phyloP scores from a whole-genome alignment of 495 filamentous ascomycete genomes.

The Podospora didyma region DNA sequence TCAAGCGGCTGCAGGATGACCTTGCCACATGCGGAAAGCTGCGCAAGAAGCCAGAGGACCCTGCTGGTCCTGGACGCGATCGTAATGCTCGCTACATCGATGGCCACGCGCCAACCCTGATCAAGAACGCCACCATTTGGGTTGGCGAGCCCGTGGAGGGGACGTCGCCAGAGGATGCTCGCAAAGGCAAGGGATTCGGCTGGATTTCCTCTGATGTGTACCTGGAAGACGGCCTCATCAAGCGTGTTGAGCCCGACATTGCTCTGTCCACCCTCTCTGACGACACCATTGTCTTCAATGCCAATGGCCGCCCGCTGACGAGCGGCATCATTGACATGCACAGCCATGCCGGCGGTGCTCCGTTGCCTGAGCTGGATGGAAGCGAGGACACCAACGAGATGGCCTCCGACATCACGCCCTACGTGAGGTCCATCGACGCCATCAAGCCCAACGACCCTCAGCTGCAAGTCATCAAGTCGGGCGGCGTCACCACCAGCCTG shows the following conservation, averaged over 20 bases:
- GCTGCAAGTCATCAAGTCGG: slow-evolving; percentile 58
- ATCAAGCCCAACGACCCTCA: slow-evolving; percentile 47
- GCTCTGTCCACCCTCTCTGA: slow-evolving; percentile 24
- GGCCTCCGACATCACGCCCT: slow-evolving; percentile 51
- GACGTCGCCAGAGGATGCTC: slow-evolving; percentile 38
- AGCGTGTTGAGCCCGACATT: slow-evolving; percentile 34
- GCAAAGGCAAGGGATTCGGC: slow-evolving; percentile 39
- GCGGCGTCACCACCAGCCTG: slow-evolving; percentile 64
- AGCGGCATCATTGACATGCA: slow-evolving; percentile 67
- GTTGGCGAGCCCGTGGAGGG: slow-evolving; percentile 45
- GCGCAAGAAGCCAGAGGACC: slow-evolving; percentile 38
- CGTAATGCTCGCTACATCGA: slow-evolving; percentile 46
- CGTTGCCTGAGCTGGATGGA: slow-evolving; percentile 37
- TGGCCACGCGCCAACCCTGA: slow-evolving; percentile 43
- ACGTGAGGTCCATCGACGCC: slow-evolving; percentile 55
- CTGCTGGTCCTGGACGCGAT: slow-evolving; percentile 40
- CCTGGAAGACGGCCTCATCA: slow-evolving; percentile 46
- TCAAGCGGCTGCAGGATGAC: slow-evolving; percentile 37
- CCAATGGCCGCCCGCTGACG: slow-evolving; percentile 56
- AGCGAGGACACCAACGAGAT: slow-evolving; percentile 51
- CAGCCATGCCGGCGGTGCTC: slow-evolving; percentile 49
- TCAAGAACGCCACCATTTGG: slow-evolving; percentile 51
- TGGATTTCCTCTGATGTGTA: slow-evolving; percentile 45
- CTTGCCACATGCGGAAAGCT: slow-evolving; percentile 35
- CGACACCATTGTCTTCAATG: slow-evolving; percentile 43